These are phyloP conservation scores for Zygosaccharomyces bailii DNA, from an alignment of 805 yeast species.

Conservation along the genomic window DNA sequence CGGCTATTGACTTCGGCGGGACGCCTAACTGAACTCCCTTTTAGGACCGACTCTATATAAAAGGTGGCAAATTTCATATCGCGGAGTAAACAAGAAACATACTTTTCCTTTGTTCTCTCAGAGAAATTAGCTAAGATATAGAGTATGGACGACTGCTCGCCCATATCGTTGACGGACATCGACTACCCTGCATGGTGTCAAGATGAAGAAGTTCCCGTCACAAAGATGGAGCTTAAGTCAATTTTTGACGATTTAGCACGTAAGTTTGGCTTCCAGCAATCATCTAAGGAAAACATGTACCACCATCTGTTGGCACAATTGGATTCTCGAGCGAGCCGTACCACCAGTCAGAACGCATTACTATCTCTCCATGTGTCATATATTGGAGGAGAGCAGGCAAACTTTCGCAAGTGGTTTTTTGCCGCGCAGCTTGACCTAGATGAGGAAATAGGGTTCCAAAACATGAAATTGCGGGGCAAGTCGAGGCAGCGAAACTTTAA, in stretches of 20 bases:
- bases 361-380: slow-evolving; percentile 81
- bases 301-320: slow-evolving; percentile 77
- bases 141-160: slow-evolving; percentile 10
- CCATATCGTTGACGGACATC: slow-evolving; percentile 22
- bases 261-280: slow-evolving; percentile 81
- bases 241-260: slow-evolving; percentile 57
- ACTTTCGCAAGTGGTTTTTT: slow-evolving; percentile 89
- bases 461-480: slow-evolving; percentile 51
- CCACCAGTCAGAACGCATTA: slow-evolving; percentile 67
- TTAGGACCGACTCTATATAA: not conserved
- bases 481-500: slow-evolving; percentile 43
- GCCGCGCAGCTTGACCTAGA: slow-evolving; percentile 80
- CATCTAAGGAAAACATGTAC: slow-evolving; percentile 72
- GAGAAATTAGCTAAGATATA: not conserved
- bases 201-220: slow-evolving; percentile 63
- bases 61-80: not conserved
- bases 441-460: slow-evolving; percentile 56
- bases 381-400: slow-evolving; percentile 85
- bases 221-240: slow-evolving; percentile 56
- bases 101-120: not conserved
- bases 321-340: slow-evolving; percentile 83
- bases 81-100: too few species aligned
- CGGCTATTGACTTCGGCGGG: not conserved
- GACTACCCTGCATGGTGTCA: slow-evolving; percentile 39
- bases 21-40: too few species aligned